These are phyloP conservation scores for Sarcodon sp. DNA, from an alignment of 768 basidiomycete species.

Conservation along the genomic window DNA sequence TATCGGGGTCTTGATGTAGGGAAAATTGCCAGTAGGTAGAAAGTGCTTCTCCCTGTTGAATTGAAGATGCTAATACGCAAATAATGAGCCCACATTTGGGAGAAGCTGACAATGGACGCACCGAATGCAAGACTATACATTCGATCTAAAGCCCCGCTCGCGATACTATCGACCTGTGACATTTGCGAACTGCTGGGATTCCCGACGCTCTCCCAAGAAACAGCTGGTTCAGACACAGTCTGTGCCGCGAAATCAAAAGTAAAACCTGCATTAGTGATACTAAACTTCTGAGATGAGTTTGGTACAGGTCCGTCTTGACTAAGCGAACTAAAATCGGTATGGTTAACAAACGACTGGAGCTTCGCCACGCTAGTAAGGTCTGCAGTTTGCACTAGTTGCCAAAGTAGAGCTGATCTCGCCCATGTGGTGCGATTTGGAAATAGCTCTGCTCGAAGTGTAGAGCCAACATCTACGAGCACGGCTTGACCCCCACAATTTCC, in stretches of 20 bases:
- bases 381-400: slow-evolving; percentile 42
- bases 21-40: slow-evolving; percentile 40
- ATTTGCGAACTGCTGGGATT: slow-evolving; percentile 34
- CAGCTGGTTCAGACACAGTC: slow-evolving; percentile 27
- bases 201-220: slow-evolving; percentile 32
- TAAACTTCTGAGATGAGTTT: slow-evolving; percentile 19
- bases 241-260: slow-evolving; percentile 49
- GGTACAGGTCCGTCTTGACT: slow-evolving; percentile 27
- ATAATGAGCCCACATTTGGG: not conserved
- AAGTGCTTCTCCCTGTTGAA: slow-evolving; percentile 34
- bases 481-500: slow-evolving; percentile 42
- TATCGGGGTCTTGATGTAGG: slow-evolving; percentile 29
- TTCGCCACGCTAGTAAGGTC: slow-evolving; percentile 23
- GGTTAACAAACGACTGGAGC: slow-evolving; percentile 33
- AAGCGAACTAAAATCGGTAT: slow-evolving; percentile 35
- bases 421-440: slow-evolving; percentile 41
- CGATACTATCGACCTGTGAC: slow-evolving; percentile 23
- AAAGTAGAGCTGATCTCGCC: slow-evolving; percentile 47
- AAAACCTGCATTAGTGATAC: slow-evolving; percentile 34
- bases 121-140: slow-evolving; percentile 52
- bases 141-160: slow-evolving; percentile 31
- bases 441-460: slow-evolving; percentile 21
- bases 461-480: slow-evolving; percentile 38
- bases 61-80: slow-evolving; percentile 35
- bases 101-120: slow-evolving; percentile 16